Base-by-base conservation (phyloP, 2,329 filamentous ascomycete species). In the Aspergillus novofumigatus region DNA sequence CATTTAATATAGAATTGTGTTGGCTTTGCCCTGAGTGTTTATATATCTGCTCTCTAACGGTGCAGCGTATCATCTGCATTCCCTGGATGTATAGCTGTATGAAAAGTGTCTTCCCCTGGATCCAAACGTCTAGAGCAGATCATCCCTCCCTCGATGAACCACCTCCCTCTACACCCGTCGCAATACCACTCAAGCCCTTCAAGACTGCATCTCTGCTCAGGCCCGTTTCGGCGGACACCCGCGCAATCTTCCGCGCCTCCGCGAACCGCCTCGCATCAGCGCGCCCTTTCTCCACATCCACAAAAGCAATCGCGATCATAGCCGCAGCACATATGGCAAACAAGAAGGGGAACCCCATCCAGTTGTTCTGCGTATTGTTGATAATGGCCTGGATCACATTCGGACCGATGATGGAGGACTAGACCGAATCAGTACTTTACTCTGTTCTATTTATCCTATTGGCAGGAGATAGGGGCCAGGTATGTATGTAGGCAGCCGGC, bases 331-430 rank as follows among this genome's bases (percentile, higher is more conserved):
- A 76, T 3, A 78, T 64, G 1, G 72, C 65, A 54, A 77, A 77
- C 1, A 77, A 59, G 47, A 78, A 78, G 4, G 74, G 75, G 52
- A 77, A 78, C 4, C 75, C 75, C 69, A 75, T 75, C 75, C 75
- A 77, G 35, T 75, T 75, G 44, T 77, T 77, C 28, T 72, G 70
- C 0, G 73, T 74, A 32, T 66, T 52, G 51, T 78, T 76, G 52
- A 77, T 75, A 26, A 78, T 78, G 3, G 73, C 76, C 61, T 77
- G 75, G 11, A 77, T 71, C 29, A 77, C 74, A 47, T 76, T 76
- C 10, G 75, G 76, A 0, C 75, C 75, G 48, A 78, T 76, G 23
- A 77, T 76, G 1, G 74, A 76, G 21, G 75, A 77, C 75, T 76
- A 35, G 5, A 14, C 3, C 2, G 7, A 48, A 56, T 45, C 55